These are phyloP conservation scores for Raffaelea arxii DNA, from an alignment of 2,329 filamentous ascomycete species.

Conservation along the genomic window DNA sequence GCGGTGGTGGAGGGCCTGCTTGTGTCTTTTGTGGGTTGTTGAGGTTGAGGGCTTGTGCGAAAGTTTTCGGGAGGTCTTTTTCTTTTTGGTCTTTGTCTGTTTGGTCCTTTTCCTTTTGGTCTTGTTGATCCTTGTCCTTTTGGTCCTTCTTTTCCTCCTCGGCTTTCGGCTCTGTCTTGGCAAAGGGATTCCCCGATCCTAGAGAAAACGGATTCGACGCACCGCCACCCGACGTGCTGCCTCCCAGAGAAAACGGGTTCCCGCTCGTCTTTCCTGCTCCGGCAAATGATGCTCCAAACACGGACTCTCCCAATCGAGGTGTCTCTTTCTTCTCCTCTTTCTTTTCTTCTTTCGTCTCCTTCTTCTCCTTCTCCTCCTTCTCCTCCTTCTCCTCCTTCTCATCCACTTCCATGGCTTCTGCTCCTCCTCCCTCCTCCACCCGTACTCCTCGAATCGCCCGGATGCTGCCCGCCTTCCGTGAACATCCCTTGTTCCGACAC, in stretches of 20 bases:
- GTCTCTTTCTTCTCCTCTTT: too few species aligned
- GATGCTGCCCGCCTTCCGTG: slow-evolving; percentile 73
- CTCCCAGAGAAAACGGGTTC: slow-evolving; percentile 16
- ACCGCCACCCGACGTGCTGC: slow-evolving; percentile 32
- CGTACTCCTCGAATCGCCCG: slow-evolving; percentile 63
- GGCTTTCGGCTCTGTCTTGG: slow-evolving; percentile 10
- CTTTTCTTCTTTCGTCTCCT: slow-evolving; percentile 23
- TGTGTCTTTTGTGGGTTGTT: slow-evolving; percentile 34
- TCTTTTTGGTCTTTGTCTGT: slow-evolving; percentile 19
- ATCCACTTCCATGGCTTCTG: slow-evolving; percentile 26
- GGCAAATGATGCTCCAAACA: slow-evolving; percentile 14
- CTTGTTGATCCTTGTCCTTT: not conserved
- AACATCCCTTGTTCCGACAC: slow-evolving; percentile 69
- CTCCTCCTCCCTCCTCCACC: slow-evolving; percentile 21
- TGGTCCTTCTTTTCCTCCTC: not conserved
- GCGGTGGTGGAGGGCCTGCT: slow-evolving; percentile 26
- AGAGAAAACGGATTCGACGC: slow-evolving; percentile 34
- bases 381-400: slow-evolving; percentile 14
- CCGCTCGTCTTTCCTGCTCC: slow-evolving; percentile 19
- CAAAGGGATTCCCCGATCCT: slow-evolving; percentile 20
- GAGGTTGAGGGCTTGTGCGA: slow-evolving; percentile 67
- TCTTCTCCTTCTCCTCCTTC: slow-evolving; percentile 20
- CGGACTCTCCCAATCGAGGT: too few species aligned
- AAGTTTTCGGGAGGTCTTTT: slow-evolving; percentile 44
- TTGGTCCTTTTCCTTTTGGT: slow-evolving; percentile 13